Evolutionary conservation across 176 grass and related monocot species (phyloP), one percentile per base, ranked within the genome.

Genomic region (Zea mays): DNA sequence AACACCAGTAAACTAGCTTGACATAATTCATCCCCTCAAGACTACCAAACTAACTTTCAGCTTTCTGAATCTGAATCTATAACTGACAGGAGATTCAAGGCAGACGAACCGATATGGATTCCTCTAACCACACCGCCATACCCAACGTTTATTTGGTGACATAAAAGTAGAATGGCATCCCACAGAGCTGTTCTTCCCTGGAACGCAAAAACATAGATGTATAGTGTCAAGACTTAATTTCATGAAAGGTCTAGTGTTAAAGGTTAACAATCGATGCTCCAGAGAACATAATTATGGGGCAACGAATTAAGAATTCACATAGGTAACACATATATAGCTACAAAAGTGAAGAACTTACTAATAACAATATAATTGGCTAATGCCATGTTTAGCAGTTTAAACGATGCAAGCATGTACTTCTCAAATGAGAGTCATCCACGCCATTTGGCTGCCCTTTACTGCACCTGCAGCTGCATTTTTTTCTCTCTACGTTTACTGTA

Each of bases 171-270:
- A 86, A 98, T 92, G 42, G 95, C 83, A 88, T 98, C 95, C 95
- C 89, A 98, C 39, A 98, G 59, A 58, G 95, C 95, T 50, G 95
- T 98, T 81, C 95, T 92, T 87, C 95, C 95, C 95, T 98, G 85
- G 21, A 84, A 85, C 68, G 47, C 39, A 20, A 46, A 75, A 78
- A 64, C 17, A 87, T 17, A 66, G 2, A 59, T 47, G 16, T 39
- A 55, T 10, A 68, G 11, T 8, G n/a, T 78, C 39, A 77, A 55
- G 35, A 65, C 56, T 35, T 71, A 20, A 17, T 65, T 39, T 65
- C 34, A 50, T 5, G 1, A 51, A 51, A 71, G 11, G 9, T 54
- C 61, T 8, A 47, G 11, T 7, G 12, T 74, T 69, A 73, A 66
- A 38, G 59, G 42, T 72, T 55, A 40, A 56, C 36, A 0, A 0